Evolutionary conservation across 257 asterid species (phyloP).

Genomic region (Nicotiana otophora): DNA sequence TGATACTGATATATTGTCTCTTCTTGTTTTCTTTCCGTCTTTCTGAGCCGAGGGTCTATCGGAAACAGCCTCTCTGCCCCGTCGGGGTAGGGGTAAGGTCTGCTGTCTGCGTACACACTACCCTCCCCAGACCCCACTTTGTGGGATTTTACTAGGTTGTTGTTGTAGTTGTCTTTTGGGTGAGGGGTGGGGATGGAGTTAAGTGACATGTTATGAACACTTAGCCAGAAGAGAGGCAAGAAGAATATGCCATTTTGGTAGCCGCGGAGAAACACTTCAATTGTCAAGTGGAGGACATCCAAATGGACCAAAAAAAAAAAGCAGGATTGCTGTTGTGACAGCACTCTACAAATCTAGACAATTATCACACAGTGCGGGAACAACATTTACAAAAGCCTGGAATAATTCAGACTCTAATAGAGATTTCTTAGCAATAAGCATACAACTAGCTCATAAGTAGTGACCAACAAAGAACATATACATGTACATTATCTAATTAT

Average conservation of each 20-base stretch:
- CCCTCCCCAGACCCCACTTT: no score
- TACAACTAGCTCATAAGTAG: not conserved
- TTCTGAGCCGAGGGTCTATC: no score
- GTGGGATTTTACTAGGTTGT: no score
- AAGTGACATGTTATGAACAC: not conserved
- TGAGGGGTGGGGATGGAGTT: not conserved
- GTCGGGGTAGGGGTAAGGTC: no score
- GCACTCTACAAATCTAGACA: not conserved
- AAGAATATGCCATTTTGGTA: not conserved
- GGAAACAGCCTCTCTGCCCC: no score
- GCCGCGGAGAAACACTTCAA: not conserved
- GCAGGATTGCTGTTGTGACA: not conserved
- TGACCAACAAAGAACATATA: not conserved
- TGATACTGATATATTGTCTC: no score
- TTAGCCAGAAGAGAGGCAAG: not conserved
- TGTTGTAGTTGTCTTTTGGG: no score
- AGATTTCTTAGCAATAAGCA: not conserved
- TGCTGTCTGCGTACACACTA: no score
- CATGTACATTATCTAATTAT: not conserved
- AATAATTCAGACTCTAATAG: conserved; percentile 7
- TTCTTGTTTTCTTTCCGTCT: no score
- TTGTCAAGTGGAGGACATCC: not conserved
- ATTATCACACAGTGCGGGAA: conserved; percentile 73
- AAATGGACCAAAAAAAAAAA: not conserved
- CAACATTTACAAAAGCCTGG: conserved; percentile 92